Conservation (phyloP, 345 rosid genomes). For the Adansonia digitata region DNA sequence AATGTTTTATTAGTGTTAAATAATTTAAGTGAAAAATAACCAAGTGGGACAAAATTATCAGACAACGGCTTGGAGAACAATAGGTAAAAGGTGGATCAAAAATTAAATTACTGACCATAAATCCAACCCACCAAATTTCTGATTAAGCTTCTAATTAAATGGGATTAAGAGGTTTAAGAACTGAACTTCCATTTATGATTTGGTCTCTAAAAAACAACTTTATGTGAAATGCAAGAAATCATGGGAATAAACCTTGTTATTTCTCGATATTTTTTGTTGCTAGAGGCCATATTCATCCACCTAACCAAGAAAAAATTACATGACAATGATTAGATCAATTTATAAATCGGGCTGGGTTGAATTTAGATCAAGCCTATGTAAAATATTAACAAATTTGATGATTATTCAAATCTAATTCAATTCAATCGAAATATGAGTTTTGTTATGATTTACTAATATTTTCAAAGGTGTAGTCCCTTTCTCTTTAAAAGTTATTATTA, state of each 20-base stretch:
- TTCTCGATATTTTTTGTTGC: constrained; percentile 33
- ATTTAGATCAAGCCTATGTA: too few species aligned
- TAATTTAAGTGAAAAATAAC: background rate
- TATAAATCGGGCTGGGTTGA: too few species aligned
- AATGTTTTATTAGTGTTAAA: background rate
- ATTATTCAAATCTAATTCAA: too few species aligned
- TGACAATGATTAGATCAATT: constrained; percentile 9
- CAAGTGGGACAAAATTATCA: too few species aligned
- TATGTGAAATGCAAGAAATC: constrained; percentile 38
- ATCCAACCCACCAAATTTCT: background rate
- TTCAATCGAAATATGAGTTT: too few species aligned
- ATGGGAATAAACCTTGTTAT: background rate
- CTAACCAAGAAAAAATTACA: constrained; percentile 58
- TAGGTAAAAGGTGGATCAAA: background rate
- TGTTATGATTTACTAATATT: too few species aligned
- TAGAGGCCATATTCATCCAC: constrained; percentile 49
- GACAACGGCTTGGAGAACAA: background rate
- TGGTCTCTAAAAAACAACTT: constrained; percentile 15
- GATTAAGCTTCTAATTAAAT: constrained; percentile 6
- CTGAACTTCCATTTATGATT: background rate
- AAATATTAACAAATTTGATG: too few species aligned
- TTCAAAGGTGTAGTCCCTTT: too few species aligned
- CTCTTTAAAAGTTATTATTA: too few species aligned
- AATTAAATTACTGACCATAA: background rate
- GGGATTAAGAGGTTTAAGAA: background rate